These are phyloP conservation scores for Aquilaria malaccensis DNA, from an alignment of 345 rosid genomes.

Conservation along the genomic window DNA sequence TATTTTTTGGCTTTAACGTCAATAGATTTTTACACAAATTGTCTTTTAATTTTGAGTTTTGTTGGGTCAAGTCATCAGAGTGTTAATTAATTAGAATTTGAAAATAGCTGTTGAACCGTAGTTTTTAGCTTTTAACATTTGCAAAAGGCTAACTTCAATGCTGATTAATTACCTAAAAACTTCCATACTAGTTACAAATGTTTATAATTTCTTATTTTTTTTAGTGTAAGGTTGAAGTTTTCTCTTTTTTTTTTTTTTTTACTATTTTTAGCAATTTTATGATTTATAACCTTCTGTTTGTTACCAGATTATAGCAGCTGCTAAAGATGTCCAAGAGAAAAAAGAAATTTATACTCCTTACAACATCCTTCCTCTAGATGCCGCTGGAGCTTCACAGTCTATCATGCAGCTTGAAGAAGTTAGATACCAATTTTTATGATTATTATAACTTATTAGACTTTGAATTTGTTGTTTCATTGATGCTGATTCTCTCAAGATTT, in stretches of 20 bases:
- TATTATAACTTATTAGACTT: not conserved
- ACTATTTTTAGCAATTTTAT: not conserved
- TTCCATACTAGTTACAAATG: too few relatives aligned
- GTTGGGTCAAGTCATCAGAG: too few relatives aligned
- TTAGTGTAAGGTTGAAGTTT: too few relatives aligned
- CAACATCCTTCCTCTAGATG: conserved; percentile 85
- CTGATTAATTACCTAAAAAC: too few relatives aligned
- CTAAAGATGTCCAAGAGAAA: conserved; percentile 91
- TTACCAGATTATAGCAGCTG: conserved; percentile 86
- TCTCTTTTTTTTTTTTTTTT: not conserved
- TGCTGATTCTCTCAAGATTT: not conserved
- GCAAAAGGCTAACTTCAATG: too few relatives aligned
- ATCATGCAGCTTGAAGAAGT: conserved; percentile 91
- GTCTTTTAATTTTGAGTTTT: too few relatives aligned
- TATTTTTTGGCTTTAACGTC: too few relatives aligned
- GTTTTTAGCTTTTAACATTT: too few relatives aligned
- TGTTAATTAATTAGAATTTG: too few relatives aligned
- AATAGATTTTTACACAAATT: too few relatives aligned
- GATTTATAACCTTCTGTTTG: not conserved
- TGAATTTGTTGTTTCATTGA: not conserved
- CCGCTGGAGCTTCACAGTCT: conserved; percentile 84
- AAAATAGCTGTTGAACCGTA: too few relatives aligned
- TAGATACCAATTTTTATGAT: not conserved
- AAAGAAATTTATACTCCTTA: conserved; percentile 84
- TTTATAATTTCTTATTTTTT: too few relatives aligned